Evolutionary conservation across 225 moss, liverwort and hornwort genomes (phyloP).

Genomic region (Physcomitrellopsis africana): DNA sequence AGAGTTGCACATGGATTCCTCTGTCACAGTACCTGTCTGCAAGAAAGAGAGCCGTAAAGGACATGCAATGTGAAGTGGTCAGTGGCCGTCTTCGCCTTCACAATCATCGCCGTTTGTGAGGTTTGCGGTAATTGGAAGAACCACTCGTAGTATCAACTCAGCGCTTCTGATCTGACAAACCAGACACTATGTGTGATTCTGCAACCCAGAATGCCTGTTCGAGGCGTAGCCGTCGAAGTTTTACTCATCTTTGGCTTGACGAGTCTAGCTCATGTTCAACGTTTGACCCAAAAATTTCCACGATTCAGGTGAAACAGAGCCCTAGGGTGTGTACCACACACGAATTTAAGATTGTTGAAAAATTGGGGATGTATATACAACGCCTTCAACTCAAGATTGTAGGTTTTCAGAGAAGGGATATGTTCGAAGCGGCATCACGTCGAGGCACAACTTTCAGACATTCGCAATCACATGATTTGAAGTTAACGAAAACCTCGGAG

Average conservation of each 20-base stretch:
- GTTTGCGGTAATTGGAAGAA: slow-evolving; percentile 39
- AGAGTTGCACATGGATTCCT: background rate
- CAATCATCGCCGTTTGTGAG: slow-evolving; percentile 59
- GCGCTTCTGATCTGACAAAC: background rate
- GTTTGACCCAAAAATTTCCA: background rate
- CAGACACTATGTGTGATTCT: background rate
- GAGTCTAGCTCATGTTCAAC: background rate
- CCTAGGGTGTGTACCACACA: background rate
- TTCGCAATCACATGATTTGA: background rate
- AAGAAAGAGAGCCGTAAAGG: slow-evolving; percentile 57
- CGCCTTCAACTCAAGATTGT: background rate
- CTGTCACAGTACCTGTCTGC: slow-evolving; percentile 55
- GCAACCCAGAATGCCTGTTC: background rate
- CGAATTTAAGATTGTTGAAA: slow-evolving; percentile 11
- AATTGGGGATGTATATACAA: background rate
- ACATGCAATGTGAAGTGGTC: slow-evolving; percentile 66
- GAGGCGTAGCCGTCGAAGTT: background rate
- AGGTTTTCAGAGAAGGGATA: background rate
- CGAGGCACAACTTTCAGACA: background rate
- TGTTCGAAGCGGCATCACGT: background rate
- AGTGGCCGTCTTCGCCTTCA: slow-evolving; percentile 69
- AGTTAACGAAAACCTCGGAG: background rate
- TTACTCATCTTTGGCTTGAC: background rate
- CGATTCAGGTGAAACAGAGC: background rate
- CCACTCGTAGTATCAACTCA: slow-evolving; percentile 25